These are phyloP conservation scores for Gilbertella persicaria DNA, from an alignment of 371 early-diverging fungal genomes.

Conservation along the genomic window DNA sequence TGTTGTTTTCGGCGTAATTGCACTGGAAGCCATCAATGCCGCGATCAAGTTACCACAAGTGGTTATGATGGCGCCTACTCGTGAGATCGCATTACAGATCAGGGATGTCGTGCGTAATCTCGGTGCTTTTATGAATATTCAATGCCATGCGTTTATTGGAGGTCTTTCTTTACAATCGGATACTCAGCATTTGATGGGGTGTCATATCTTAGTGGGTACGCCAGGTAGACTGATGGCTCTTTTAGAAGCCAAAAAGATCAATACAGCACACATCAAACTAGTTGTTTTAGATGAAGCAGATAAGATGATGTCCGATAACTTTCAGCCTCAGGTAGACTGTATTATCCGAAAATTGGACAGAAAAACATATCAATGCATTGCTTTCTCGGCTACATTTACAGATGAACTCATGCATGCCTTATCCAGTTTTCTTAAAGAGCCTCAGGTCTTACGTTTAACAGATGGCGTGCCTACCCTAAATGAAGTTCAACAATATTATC, in stretches of 20 bases:
- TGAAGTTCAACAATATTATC: slow-evolving; percentile 64
- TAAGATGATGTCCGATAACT: slow-evolving; percentile 72
- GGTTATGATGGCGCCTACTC: slow-evolving; percentile 88
- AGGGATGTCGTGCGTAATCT: slow-evolving; percentile 66
- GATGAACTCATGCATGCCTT: slow-evolving; percentile 46
- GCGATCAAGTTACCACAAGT: slow-evolving; percentile 34
- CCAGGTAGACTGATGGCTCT: slow-evolving; percentile 89
- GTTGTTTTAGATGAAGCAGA: slow-evolving; percentile 97
- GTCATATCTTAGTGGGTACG: slow-evolving; percentile 88
- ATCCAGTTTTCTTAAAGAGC: slow-evolving; percentile 42
- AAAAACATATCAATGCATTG: slow-evolving; percentile 53
- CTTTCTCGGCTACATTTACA: slow-evolving; percentile 68
- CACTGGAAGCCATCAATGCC: slow-evolving; percentile 74
- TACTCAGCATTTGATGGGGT: slow-evolving; percentile 61
- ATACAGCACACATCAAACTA: slow-evolving; percentile 69
- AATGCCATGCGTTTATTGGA: slow-evolving; percentile 86
- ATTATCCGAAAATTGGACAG: slow-evolving; percentile 30
- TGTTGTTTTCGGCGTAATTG: slow-evolving; percentile 91
- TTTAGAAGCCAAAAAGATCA: slow-evolving; percentile 66
- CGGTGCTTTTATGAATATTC: slow-evolving; percentile 55
- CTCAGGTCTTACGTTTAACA: slow-evolving; percentile 57
- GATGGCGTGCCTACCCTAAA: slow-evolving; percentile 59
- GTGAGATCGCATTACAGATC: slow-evolving; percentile 93
- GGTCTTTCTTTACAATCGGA: slow-evolving; percentile 78
- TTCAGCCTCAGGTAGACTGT: slow-evolving; percentile 39